These are phyloP conservation scores for Penicillium fimorum DNA, from an alignment of 495 filamentous ascomycete genomes.

Conservation along the genomic window DNA sequence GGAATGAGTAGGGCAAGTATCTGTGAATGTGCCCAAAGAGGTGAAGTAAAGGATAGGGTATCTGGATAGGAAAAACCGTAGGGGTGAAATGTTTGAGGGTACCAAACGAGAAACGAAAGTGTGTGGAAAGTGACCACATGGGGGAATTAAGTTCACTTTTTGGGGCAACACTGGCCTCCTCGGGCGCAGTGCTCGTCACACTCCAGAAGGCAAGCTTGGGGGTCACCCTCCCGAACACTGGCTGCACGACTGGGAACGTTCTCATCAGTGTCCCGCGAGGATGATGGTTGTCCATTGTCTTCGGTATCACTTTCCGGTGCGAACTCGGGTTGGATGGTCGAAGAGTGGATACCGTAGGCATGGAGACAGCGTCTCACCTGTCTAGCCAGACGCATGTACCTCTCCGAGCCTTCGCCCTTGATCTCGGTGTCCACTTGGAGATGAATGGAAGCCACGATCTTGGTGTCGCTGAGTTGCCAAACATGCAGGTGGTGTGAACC, in stretches of 20 bases:
- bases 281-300: constrained; percentile 33
- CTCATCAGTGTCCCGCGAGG: constrained; percentile 29
- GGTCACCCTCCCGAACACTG: constrained; percentile 51
- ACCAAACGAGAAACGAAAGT: constrained; percentile 9
- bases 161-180: constrained; percentile 69
- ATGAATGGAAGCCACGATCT: constrained; percentile 87
- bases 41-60: constrained; percentile 6
- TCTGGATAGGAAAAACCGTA: constrained; percentile 3
- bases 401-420: constrained; percentile 66
- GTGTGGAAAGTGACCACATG: constrained; percentile 1
- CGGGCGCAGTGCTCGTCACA: constrained; percentile 80
- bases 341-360: constrained; percentile 95
- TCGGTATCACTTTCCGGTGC: constrained; percentile 60
- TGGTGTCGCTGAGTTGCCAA: constrained; percentile 94
- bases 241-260: constrained; percentile 42
- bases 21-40: neutral
- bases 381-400: constrained; percentile 85
- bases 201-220: constrained; percentile 72
- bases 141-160: constrained; percentile 28
- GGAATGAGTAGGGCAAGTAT: neutral
- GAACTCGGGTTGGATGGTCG: constrained; percentile 97
- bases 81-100: neutral
- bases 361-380: constrained; percentile 83
- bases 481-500: constrained; percentile 95
- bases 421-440: constrained; percentile 80